These are phyloP conservation scores for Mycosphaerelloides madeirae DNA, from an alignment of 2,329 filamentous ascomycete genomes.

Conservation along the genomic window DNA sequence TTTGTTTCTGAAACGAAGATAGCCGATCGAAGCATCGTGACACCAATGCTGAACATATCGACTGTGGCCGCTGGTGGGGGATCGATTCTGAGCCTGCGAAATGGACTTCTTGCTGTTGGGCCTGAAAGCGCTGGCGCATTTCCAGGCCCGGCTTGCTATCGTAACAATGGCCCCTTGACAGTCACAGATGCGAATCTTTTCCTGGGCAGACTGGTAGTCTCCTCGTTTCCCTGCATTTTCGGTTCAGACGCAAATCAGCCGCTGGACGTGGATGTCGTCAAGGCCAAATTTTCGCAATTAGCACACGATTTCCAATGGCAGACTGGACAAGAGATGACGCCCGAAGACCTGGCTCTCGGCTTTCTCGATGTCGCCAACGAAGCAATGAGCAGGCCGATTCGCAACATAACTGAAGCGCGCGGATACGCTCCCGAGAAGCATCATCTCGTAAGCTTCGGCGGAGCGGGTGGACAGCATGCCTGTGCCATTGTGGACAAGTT, in stretches of 20 bases:
- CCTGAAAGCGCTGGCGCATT: slow-evolving; percentile 24
- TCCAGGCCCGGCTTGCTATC: slow-evolving; percentile 33
- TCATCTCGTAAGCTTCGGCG: slow-evolving; percentile 79
- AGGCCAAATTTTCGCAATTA: slow-evolving; percentile 15
- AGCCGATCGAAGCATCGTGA: slow-evolving; percentile 29
- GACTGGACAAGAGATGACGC: slow-evolving; percentile 49
- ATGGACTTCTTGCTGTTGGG: slow-evolving; percentile 16
- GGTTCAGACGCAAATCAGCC: slow-evolving; percentile 28
- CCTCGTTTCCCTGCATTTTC: slow-evolving; percentile 33
- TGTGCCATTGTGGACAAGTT: slow-evolving; percentile 76
- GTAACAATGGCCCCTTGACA: slow-evolving; percentile 34
- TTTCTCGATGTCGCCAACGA: slow-evolving; percentile 83
- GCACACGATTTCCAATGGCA: slow-evolving; percentile 17
- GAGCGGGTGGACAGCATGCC: slow-evolving; percentile 81
- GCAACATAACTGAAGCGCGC: slow-evolving; percentile 81
- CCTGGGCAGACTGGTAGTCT: slow-evolving; percentile 30
- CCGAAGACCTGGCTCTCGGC: slow-evolving; percentile 78
- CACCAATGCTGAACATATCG: slow-evolving; percentile 31
- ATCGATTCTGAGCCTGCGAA: slow-evolving; percentile 34
- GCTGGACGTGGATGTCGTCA: slow-evolving; percentile 18
- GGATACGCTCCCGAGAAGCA: slow-evolving; percentile 83
- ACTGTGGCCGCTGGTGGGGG: slow-evolving; percentile 46
- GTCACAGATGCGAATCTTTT: slow-evolving; percentile 35
- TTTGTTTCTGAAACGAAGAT: slow-evolving; percentile 32
- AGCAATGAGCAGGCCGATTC: slow-evolving; percentile 79